A percentile compares a stretch with the other conserved stretches of the same genome.
Evolutionary conservation across 805 yeast genomes (phyloP).

Genomic region (Lipomyces mesembrius): DNA sequence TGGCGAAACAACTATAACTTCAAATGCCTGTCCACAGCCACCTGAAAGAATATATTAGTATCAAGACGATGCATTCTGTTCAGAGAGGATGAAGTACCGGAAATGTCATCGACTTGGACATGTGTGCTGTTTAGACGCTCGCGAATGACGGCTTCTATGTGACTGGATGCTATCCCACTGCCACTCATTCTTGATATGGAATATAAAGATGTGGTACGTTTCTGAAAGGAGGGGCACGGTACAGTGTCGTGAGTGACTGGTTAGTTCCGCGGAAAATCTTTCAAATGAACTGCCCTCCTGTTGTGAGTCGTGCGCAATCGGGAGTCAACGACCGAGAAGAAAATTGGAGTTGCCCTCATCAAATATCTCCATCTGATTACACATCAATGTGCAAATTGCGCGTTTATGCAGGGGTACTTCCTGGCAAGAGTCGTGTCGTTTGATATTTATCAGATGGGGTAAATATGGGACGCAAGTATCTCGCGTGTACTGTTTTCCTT

Average conservation of each 20-base stretch:
- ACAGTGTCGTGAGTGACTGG: too few species aligned
- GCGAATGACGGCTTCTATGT: slow-evolving; percentile 56
- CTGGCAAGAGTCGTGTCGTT: not conserved
- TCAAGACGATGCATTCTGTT: not conserved
- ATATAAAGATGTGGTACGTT: too few species aligned
- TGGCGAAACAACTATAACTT: slow-evolving; percentile 80
- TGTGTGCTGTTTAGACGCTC: slow-evolving; percentile 63
- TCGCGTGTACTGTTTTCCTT: not conserved
- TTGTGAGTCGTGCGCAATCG: not conserved
- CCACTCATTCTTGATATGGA: slow-evolving; percentile 2
- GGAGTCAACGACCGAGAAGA: not conserved
- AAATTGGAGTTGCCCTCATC: not conserved
- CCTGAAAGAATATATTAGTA: slow-evolving; percentile 48
- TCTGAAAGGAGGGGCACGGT: too few species aligned
- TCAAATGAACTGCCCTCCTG: not conserved
- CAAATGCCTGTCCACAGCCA: slow-evolving; percentile 98
- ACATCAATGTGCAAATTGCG: not conserved
- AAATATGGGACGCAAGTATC: not conserved
- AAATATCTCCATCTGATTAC: not conserved
- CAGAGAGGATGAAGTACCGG: slow-evolving; percentile 43
- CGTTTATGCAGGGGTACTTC: not conserved
- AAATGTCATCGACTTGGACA: slow-evolving; percentile 75
- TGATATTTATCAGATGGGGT: not conserved
- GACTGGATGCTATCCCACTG: slow-evolving; percentile 42
- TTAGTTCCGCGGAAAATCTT: too few species aligned